A percentile compares a stretch with the other conserved stretches of the same genome.
phyloP scores from a whole-genome alignment of 495 filamentous ascomycete genomes.

The Xylaria cubensis region DNA sequence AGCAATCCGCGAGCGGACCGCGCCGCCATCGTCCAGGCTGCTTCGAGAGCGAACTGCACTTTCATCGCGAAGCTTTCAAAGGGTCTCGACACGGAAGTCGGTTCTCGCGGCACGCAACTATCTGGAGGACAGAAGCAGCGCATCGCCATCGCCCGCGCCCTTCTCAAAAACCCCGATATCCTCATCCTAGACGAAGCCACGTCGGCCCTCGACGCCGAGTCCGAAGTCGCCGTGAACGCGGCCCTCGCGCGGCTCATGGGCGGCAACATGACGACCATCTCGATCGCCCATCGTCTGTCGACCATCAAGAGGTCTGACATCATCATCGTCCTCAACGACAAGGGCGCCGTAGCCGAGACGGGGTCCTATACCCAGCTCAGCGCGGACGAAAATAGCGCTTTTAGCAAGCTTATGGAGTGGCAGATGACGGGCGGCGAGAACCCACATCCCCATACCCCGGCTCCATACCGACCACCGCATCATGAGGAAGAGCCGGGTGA shows the following conservation, averaged over 20 bases:
- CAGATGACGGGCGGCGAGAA: conserved; percentile 88
- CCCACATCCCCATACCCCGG: conserved; percentile 23
- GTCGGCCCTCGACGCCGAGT: conserved; percentile 94
- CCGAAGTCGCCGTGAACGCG: conserved; percentile 92
- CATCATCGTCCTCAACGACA: conserved; percentile 84
- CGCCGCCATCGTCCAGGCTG: conserved; percentile 83
- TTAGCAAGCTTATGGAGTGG: conserved; percentile 98
- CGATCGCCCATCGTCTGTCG: conserved; percentile 91
- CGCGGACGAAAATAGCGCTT: conserved; percentile 74
- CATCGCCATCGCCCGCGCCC: conserved; percentile 92
- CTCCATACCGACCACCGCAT: conserved; percentile 22
- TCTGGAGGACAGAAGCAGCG: conserved; percentile 97
- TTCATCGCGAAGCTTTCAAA: conserved; percentile 98
- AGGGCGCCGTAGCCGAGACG: conserved; percentile 89
- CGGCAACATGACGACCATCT: conserved; percentile 89
- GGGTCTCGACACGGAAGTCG: conserved; percentile 91
- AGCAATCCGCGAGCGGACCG: conserved; percentile 81
- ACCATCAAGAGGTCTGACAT: conserved; percentile 95
- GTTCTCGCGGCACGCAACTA: conserved; percentile 89
- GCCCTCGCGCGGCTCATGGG: conserved; percentile 80
- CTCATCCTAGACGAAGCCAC: conserved; percentile 95
- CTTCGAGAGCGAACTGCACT: conserved; percentile 91
- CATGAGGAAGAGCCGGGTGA: conserved; percentile 51
- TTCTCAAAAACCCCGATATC: conserved; percentile 96
- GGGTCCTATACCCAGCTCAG: conserved; percentile 83